Evolutionary conservation across 2,329 filamentous ascomycete species (phyloP), one percentile per base, ranked within the genome.

Genomic region (Neonectria punicea): DNA sequence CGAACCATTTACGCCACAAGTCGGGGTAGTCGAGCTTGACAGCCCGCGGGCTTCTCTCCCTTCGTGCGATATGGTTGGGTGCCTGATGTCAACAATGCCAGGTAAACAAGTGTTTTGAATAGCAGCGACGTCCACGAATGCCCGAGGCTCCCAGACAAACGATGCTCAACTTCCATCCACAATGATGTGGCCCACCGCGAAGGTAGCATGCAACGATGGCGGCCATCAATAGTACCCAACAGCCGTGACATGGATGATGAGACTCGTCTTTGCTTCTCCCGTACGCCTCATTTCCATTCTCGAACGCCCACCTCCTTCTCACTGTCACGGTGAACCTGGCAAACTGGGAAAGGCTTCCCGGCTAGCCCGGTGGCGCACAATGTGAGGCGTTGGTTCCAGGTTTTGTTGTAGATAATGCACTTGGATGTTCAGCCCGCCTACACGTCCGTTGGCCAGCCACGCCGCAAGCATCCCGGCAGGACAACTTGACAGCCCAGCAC

Each of bases 1-100:
- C 36, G 28, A 46, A 50, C 49, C 53, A 58, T 66, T 20, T 51
- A 51, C 59, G 59, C 59, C 54, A 56, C 59, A 36, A 44, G 30
- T 56, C 46, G 6, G 22, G 62, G 34, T 20, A 41, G 63, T 43
- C 53, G 16, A 30, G 58, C 49, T 53, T 58, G 53, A 58, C 53
- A 61, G 49, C 46, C 46, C 49, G 5, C 36, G 2, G 30, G 44
- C 51, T 51, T 16, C 46, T 46, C 43, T 16, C 22, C 49, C 49
- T 20, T n/a, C 7, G 7, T 10, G 30, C 25, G n/a, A 47, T 47
- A 11, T 39, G 14, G 5, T n/a, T 50, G 14, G 25, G 28, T 18
- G 4, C 16, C 25, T 32, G 16, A 5, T 32, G 32, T 32, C 9
- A 18, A n/a, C 30, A 11, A 51, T 50, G 7, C 44, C 44, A 28